Percentiles rank a stretch among this genome's conserved stretches.
phyloP scores from a whole-genome alignment of 352 stramenopile species.

The Blastocystis sp. region DNA sequence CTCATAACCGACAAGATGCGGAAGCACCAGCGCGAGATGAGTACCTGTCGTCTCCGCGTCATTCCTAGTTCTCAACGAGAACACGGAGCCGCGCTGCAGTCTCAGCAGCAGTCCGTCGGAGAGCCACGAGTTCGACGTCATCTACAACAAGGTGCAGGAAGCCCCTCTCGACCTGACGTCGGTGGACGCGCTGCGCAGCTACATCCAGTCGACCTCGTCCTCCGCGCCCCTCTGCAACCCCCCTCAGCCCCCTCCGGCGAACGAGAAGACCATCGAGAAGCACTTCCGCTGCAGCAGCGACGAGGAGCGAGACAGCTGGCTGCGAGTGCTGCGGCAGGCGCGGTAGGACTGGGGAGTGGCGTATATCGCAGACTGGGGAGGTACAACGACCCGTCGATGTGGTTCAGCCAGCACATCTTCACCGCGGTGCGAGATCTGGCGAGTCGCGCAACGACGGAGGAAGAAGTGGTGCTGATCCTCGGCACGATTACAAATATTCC shows the following conservation, averaged over 20 bases:
- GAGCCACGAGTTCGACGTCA: slow-evolving; percentile 19
- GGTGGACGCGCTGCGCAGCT: not conserved
- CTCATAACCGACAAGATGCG: slow-evolving; percentile 37
- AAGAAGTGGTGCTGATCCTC: not conserved
- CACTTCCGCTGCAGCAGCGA: slow-evolving; percentile 39
- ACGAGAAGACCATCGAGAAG: slow-evolving; percentile 21
- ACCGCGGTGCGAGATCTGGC: not conserved
- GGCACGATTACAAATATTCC: not conserved
- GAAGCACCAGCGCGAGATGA: not conserved
- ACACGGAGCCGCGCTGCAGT: slow-evolving; percentile 37
- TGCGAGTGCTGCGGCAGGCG: not conserved
- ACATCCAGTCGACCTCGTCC: not conserved
- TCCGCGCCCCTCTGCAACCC: not conserved
- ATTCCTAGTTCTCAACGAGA: slow-evolving; percentile 19
- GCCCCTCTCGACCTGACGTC: not conserved
- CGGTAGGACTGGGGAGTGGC: not conserved
- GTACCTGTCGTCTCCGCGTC: not conserved
- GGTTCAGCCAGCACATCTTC: slow-evolving; percentile 49
- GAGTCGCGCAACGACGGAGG: not conserved
- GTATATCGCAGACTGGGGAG: not conserved
- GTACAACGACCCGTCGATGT: slow-evolving; percentile 27
- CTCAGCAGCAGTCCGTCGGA: not conserved
- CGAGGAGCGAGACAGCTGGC: slow-evolving; percentile 41
- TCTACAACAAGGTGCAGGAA: not conserved
- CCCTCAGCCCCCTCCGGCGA: not conserved